phyloP scores from a whole-genome alignment of 768 basidiomycete genomes.

The Heimioporus sp. region DNA sequence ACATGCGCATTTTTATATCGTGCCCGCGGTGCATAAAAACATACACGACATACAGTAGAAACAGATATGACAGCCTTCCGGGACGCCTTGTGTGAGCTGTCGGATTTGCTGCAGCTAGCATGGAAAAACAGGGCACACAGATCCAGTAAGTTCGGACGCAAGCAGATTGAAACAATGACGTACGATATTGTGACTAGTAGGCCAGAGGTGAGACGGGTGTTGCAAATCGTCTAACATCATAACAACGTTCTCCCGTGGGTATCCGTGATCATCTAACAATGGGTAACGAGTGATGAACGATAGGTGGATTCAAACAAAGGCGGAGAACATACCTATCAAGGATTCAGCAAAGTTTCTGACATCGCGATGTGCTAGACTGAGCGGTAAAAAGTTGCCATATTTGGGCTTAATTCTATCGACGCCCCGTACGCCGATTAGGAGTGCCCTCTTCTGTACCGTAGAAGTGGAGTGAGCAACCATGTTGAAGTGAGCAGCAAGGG shows the following conservation, averaged over 20 bases:
- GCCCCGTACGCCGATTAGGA: conserved; percentile 17
- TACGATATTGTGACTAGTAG: conserved; percentile 21
- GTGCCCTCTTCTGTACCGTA: conserved; percentile 11
- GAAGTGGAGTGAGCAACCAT: no score
- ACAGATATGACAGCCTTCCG: conserved; percentile 45
- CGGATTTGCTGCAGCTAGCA: conserved; percentile 37
- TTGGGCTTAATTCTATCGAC: conserved; percentile 1
- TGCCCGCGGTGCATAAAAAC: neutral
- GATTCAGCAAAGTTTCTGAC: conserved; percentile 6
- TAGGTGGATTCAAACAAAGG: neutral
- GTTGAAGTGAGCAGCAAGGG: no score
- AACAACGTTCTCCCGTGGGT: conserved; percentile 38
- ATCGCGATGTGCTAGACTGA: conserved; percentile 21
- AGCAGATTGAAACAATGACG: no score
- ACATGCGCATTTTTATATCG: neutral
- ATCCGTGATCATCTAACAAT: conserved; percentile 36
- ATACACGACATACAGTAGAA: conserved; percentile 45
- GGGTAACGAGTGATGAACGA: neutral
- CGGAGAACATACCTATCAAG: conserved; percentile 15
- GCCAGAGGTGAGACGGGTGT: conserved; percentile 32
- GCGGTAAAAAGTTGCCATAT: neutral
- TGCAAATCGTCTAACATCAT: conserved; percentile 39
- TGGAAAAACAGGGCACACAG: neutral
- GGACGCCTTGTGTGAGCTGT: conserved; percentile 40
- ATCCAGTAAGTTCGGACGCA: no score